Percentiles rank a stretch among this genome's conserved stretches.
Conservation (phyloP, 1,284 basidiomycete species). For the Sutorius eximius region DNA sequence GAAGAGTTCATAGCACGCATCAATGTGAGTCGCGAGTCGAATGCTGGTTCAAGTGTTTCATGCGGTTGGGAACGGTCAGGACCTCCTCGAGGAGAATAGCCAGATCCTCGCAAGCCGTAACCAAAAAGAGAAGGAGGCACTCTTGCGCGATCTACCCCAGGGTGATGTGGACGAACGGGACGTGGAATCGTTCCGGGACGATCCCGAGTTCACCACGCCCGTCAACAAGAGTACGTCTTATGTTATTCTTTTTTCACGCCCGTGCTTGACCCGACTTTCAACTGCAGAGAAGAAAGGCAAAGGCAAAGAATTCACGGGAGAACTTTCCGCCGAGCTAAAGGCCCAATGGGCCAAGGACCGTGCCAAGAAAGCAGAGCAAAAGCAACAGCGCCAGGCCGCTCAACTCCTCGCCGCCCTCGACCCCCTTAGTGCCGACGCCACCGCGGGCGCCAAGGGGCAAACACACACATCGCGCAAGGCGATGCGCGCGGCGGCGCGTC, state of each 20-base stretch:
- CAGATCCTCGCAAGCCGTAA: slow-evolving; percentile 39
- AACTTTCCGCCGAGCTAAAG: slow-evolving; percentile 61
- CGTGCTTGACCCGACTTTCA: not conserved
- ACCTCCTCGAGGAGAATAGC: slow-evolving; percentile 48
- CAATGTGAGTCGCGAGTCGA: slow-evolving; percentile 44
- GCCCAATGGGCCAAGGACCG: slow-evolving; percentile 82
- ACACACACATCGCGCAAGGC: slow-evolving; percentile 53
- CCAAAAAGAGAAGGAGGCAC: slow-evolving; percentile 53
- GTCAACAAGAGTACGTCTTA: slow-evolving; percentile 21
- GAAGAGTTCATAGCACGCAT: slow-evolving; percentile 65
- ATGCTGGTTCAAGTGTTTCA: not conserved
- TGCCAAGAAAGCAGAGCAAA: slow-evolving; percentile 76
- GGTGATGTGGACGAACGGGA: slow-evolving; percentile 55
- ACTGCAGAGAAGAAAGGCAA: slow-evolving; percentile 45
- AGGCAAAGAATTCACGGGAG: slow-evolving; percentile 42
- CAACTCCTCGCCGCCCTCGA: slow-evolving; percentile 57
- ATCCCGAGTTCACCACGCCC: slow-evolving; percentile 34
- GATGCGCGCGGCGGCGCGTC: slow-evolving; percentile 52
- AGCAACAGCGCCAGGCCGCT: slow-evolving; percentile 60
- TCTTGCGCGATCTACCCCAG: slow-evolving; percentile 65
- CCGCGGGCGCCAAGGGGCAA: slow-evolving; percentile 21
- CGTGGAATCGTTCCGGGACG: slow-evolving; percentile 31
- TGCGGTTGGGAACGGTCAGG: slow-evolving; percentile 23
- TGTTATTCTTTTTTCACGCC: slow-evolving; percentile 17
- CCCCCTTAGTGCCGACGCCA: slow-evolving; percentile 44